These are phyloP conservation scores for Botrytis galanthina DNA, from an alignment of 2,329 filamentous ascomycete genomes.

Conservation along the genomic window DNA sequence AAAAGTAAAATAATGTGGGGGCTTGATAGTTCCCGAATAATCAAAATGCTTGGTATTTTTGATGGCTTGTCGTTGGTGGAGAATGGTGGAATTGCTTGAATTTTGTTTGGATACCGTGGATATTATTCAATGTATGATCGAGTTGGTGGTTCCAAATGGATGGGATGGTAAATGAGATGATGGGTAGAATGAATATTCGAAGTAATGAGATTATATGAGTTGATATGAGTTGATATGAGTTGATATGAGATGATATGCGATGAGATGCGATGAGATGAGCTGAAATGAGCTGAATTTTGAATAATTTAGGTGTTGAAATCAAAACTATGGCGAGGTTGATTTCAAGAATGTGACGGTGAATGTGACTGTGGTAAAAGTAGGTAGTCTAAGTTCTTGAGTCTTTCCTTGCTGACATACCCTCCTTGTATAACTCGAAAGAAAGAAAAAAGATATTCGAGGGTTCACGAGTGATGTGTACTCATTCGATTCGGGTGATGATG, in stretches of 20 bases:
- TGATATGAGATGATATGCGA: background rate
- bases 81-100: background rate
- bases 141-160: background rate
- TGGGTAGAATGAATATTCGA: background rate
- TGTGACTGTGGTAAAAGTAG: background rate
- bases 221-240: too few species aligned
- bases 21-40: background rate
- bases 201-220: background rate
- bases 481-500: background rate
- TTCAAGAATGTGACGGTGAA: background rate
- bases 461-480: background rate
- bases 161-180: background rate
- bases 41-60: background rate
- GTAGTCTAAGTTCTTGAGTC: too few species aligned
- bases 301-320: background rate
- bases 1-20: constrained; percentile 14
- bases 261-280: background rate
- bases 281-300: background rate
- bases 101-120: constrained; percentile 8
- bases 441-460: background rate
- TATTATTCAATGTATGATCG: background rate
- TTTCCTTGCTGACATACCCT: background rate
- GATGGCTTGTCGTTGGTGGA: background rate
- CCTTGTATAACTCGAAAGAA: background rate
- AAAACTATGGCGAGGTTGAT: background rate